Conservation (phyloP, 2,329 filamentous ascomycete genomes). For the Penicillium italicum region DNA sequence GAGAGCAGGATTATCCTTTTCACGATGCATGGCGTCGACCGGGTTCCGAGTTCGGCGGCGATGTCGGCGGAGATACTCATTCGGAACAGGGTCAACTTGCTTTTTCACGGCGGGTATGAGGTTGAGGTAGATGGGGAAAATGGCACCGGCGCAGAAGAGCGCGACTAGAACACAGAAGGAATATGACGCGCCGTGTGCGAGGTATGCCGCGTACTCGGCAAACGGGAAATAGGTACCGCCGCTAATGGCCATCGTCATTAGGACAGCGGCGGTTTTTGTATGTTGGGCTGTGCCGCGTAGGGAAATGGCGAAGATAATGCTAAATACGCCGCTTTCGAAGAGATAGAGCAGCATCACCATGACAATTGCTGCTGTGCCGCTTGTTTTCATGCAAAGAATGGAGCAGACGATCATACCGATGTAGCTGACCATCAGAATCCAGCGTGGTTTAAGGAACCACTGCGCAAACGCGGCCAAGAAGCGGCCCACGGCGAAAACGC, state of each 20-base stretch:
- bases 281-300: constrained; percentile 57
- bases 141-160: constrained; percentile 48
- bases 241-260: constrained; percentile 53
- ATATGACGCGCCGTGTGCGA: constrained; percentile 42
- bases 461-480: constrained; percentile 55
- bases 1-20: constrained; percentile 29
- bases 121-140: constrained; percentile 56
- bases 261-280: constrained; percentile 55
- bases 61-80: constrained; percentile 34
- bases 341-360: constrained; percentile 54
- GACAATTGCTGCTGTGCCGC: constrained; percentile 44
- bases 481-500: constrained; percentile 56
- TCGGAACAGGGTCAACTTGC: constrained; percentile 50
- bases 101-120: constrained; percentile 45
- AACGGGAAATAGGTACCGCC: constrained; percentile 56
- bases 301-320: constrained; percentile 56
- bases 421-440: constrained; percentile 54
- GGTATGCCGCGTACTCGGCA: constrained; percentile 48
- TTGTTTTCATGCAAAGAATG: constrained; percentile 50
- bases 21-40: constrained; percentile 17
- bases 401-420: constrained; percentile 52
- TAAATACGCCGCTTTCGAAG: constrained; percentile 60
- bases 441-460: constrained; percentile 56
- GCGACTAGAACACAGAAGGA: constrained; percentile 54
- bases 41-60: constrained; percentile 21